Evolutionary conservation across 192 early-diverging fungal species (phyloP), one percentile per base, ranked within the genome.

Genomic region (Chytriomyces confervae): DNA sequence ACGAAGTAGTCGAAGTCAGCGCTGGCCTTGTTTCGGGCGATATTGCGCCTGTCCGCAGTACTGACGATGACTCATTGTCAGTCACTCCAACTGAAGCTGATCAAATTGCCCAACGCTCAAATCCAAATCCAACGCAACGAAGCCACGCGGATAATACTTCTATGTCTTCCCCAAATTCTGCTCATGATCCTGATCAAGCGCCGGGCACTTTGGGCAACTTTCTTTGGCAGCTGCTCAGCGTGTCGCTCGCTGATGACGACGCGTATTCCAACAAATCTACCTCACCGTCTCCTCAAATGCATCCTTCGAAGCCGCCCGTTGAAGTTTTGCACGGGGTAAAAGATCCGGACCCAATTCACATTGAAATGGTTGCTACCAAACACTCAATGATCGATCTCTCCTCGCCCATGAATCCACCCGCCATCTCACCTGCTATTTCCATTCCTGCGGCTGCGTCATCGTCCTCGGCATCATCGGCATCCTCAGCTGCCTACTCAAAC

Each of bases 331-430:
- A 36, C 4, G 36, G 36, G 36, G 36, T 0, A 36, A 36, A 36
- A 36, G 36, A 36, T 36, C 62, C 62, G 13, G 44, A 74, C 24
- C 74, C 72, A 61, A 74, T 76, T 57, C 62, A 76, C 50, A 76
- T 76, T 36, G 74, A 76, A 66, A 27, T 50, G 18, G n/a, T 66
- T n/a, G 20, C 47, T 2, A 49, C 74, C 18, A 76, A 64, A 66
- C 74, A 76, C 62, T 65, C 62, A 16, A 13, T 76, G 47, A 64
- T 76, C 18, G 74, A 76, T 50, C 74, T 76, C 18, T 66, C 62
- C 6, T 6, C 9, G 43, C 20, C 47, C 27, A 51, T 13, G 47
- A 50, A 60, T 11, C 69, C 3, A 16, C 5, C 7, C 50, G 5
- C 47, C 69, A 10, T 27, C 16, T 24, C 20, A 50, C 27, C 47